Percentiles rank a stretch among this genome's conserved stretches.
phyloP scores from a whole-genome alignment of 2,329 filamentous ascomycete genomes.

The Fusarium devonianum region DNA sequence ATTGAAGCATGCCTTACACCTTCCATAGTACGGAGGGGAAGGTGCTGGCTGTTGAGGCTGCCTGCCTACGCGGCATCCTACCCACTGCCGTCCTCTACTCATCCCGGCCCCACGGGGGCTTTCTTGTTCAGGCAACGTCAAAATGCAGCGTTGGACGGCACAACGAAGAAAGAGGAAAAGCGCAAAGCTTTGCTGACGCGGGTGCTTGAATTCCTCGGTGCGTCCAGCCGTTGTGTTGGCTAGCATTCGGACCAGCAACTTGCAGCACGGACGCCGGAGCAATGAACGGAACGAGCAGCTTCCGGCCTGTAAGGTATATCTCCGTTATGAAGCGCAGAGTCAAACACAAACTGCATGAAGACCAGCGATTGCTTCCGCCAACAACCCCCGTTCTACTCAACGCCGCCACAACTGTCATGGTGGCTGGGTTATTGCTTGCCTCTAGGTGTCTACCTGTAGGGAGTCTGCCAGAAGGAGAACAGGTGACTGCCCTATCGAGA shows the following conservation, averaged over 20 bases:
- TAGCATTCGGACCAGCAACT: constrained; percentile 28
- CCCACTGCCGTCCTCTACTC: constrained; percentile 3
- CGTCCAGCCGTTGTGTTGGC: constrained; percentile 18
- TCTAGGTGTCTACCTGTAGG: neutral
- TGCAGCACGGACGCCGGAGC: constrained; percentile 18
- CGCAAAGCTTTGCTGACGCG: constrained; percentile 8
- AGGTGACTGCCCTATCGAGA: constrained; percentile 24
- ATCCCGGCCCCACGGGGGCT: constrained; percentile 14
- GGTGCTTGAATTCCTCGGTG: constrained; percentile 19
- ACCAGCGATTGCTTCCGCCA: constrained; percentile 7
- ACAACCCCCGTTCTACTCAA: constrained; percentile 2
- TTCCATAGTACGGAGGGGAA: too few relatives aligned
- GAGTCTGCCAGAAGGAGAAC: constrained; percentile 10
- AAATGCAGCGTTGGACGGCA: constrained; percentile 2
- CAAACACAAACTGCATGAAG: constrained; percentile 3
- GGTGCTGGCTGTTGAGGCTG: neutral
- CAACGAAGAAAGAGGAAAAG: constrained; percentile 1
- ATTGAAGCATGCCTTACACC: too few relatives aligned
- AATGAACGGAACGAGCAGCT: constrained; percentile 17
- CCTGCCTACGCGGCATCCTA: neutral
- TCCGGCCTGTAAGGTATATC: constrained; percentile 19
- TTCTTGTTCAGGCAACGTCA: constrained; percentile 21
- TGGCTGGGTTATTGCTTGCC: constrained; percentile 1
- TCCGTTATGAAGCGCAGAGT: constrained; percentile 11
- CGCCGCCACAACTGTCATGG: constrained; percentile 37